These are phyloP conservation scores for Chimonanthus salicifolius DNA, from an alignment of 164 flowering plant genomes.

Conservation along the genomic window DNA sequence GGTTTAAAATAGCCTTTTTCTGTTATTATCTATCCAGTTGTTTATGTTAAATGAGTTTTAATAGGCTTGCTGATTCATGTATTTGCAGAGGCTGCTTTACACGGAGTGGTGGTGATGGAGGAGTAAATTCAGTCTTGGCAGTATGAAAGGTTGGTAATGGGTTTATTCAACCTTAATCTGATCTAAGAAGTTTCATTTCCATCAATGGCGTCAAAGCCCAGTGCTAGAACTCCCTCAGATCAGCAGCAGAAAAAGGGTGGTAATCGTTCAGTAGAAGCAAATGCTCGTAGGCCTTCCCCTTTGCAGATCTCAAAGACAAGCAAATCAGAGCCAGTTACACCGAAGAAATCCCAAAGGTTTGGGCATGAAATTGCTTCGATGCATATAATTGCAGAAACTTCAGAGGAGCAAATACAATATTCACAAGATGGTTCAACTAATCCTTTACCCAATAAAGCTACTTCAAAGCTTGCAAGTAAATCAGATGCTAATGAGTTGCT, in stretches of 20 bases:
- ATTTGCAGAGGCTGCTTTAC: slow-evolving; percentile 13
- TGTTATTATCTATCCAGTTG: background rate
- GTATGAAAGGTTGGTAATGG: slow-evolving; percentile 5
- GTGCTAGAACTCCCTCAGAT: slow-evolving; percentile 33
- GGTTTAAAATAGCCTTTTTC: background rate
- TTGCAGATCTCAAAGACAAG: slow-evolving; percentile 24
- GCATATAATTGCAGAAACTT: slow-evolving; percentile 15
- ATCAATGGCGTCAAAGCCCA: slow-evolving; percentile 52
- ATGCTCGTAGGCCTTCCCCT: slow-evolving; percentile 25
- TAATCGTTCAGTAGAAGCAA: slow-evolving; percentile 29
- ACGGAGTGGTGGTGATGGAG: slow-evolving; percentile 13
- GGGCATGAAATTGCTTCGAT: slow-evolving; percentile 19
- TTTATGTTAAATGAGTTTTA: background rate
- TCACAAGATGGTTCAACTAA: slow-evolving; percentile 22
- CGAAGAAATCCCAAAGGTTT: slow-evolving; percentile 19
- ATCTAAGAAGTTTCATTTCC: slow-evolving; percentile 2
- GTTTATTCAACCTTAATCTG: slow-evolving; percentile 9
- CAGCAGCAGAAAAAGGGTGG: slow-evolving; percentile 24
- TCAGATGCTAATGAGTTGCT: background rate
- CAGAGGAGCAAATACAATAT: slow-evolving; percentile 15
- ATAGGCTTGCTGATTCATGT: slow-evolving; percentile 1
- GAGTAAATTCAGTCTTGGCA: slow-evolving; percentile 4
- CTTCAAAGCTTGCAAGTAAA: slow-evolving; percentile 16
- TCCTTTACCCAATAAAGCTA: slow-evolving; percentile 31
- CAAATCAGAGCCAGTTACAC: slow-evolving; percentile 29